Percentiles rank a stretch among this genome's conserved stretches.
Conservation (phyloP, 2,329 filamentous ascomycete species). For the Botrytis hyacinthi region DNA sequence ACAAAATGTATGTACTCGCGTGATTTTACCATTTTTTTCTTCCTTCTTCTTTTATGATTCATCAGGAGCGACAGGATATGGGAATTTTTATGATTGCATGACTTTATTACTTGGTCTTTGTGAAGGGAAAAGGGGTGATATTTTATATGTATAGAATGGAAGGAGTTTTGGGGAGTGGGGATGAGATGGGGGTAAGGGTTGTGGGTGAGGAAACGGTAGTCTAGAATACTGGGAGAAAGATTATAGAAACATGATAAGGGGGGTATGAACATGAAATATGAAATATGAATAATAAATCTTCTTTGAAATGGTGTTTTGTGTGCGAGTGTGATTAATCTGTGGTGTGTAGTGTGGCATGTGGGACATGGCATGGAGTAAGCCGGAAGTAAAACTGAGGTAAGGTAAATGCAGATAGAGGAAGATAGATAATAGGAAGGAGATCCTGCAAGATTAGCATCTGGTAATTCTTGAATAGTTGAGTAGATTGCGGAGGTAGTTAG, state of each 20-base stretch:
- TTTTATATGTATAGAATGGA: not conserved
- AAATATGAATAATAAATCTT: conserved; percentile 1
- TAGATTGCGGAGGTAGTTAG: not conserved
- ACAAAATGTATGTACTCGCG: not conserved
- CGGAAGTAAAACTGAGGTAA: not conserved
- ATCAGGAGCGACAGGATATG: not conserved
- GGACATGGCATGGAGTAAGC: not conserved
- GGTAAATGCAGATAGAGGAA: not conserved
- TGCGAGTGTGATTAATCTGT: not conserved
- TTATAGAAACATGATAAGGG: no score
- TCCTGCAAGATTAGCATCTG: not conserved
- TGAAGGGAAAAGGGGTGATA: not conserved
- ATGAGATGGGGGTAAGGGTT: not conserved
- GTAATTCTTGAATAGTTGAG: not conserved
- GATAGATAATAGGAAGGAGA: not conserved
- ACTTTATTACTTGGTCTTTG: not conserved
- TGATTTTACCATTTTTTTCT: not conserved
- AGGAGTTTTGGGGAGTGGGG: not conserved
- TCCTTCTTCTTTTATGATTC: not conserved
- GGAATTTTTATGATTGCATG: conserved; percentile 10
- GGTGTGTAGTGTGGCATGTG: not conserved
- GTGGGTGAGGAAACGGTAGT: not conserved
- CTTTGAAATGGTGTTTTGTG: not conserved
- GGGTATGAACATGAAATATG: not conserved
- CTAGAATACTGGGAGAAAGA: not conserved